Evolutionary conservation across 495 filamentous ascomycete genomes (phyloP), one percentile per base, ranked within the genome.

Genomic region (Tirmania nivea): DNA sequence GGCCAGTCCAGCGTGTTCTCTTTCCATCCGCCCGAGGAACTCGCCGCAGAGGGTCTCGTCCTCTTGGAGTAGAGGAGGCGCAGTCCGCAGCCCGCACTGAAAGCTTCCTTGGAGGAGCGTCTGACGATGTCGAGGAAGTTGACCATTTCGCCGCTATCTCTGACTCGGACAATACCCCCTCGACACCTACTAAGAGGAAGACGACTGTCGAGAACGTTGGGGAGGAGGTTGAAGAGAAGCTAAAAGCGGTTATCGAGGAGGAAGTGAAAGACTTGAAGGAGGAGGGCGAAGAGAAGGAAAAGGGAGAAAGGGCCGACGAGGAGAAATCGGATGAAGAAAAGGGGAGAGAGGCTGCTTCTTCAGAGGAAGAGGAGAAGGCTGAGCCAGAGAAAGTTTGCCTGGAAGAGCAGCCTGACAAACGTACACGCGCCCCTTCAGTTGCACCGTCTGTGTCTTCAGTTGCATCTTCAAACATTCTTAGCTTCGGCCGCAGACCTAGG

Each of bases 1-100:
- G 80, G 34, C 74, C 79, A 2, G 74, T 93, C 68, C 84, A 86
- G 62, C 82, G 87, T 36, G 73, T 87, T 12, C 78, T 97, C 10
- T 97, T 94, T 69, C 79, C 84, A 12, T 66, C 70, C 19, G 65
- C 70, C 10, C 50, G n/a, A 53, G 59, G 10, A 42, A 52, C 19
- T 21, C n/a, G 16, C 14, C 5, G n/a, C 14, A 50, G 11, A 12
- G 3, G 25, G 48, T 21, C 48, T 12, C n/a, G 16, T 25, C 50
- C 14, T 59, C 52, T 0, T 58, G 62, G 39, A 52, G 60, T 50
- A 63, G 62, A 36, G 64, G 65, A 50, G 11, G 48, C n/a, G 48
- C 25, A 31, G 25, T 7, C 25, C 7, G 25, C 25, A 31, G 25
- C 7, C 2, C 25, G 4, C 2, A 31, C 25, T 31, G 2, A 31